A percentile compares a stretch with the other conserved stretches of the same genome.
phyloP scores from a whole-genome alignment of 1,139 yeast species.

The Suhomyces maxii region DNA sequence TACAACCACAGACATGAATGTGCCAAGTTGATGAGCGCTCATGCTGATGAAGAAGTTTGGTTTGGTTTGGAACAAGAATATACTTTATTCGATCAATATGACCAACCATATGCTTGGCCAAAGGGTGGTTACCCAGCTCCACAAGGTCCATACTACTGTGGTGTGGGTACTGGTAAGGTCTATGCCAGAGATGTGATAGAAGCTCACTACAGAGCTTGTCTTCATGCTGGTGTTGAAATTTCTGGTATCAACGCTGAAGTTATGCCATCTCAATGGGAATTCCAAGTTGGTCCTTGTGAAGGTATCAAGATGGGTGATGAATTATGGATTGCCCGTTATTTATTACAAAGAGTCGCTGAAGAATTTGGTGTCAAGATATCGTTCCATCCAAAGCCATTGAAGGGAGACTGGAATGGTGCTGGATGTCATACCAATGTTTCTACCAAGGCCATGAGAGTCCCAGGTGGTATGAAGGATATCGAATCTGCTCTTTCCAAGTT shows the following conservation, averaged over 20 bases:
- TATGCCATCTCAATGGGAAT: slow-evolving; percentile 99
- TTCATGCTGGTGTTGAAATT: slow-evolving; percentile 83
- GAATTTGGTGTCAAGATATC: slow-evolving; percentile 98
- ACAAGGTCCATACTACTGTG: slow-evolving; percentile 99
- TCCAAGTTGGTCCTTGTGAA: slow-evolving; percentile 97
- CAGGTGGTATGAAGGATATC: slow-evolving; percentile 95
- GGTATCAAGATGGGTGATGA: slow-evolving; percentile 98
- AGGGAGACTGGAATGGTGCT: slow-evolving; percentile 99
- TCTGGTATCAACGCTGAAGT: slow-evolving; percentile 99
- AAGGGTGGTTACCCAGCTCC: slow-evolving; percentile 99
- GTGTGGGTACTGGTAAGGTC: slow-evolving; percentile 99
- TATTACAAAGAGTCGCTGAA: slow-evolving; percentile 93
- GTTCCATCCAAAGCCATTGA: slow-evolving; percentile 97
- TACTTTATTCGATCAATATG: slow-evolving; percentile 89
- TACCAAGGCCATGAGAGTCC: slow-evolving; percentile 83
- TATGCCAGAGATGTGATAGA: slow-evolving; percentile 97
- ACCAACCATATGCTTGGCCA: slow-evolving; percentile 97
- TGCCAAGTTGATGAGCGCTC: slow-evolving; percentile 93
- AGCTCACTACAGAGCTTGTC: slow-evolving; percentile 98
- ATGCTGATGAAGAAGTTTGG: slow-evolving; percentile 84
- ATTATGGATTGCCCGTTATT: slow-evolving; percentile 93
- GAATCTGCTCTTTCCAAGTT: slow-evolving; percentile 91
- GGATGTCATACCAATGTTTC: slow-evolving; percentile 99
- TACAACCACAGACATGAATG: slow-evolving; percentile 98
- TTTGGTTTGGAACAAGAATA: slow-evolving; percentile 99